phyloP scores from a whole-genome alignment of 495 filamentous ascomycete genomes.

The Talaromyces wortmannii region DNA sequence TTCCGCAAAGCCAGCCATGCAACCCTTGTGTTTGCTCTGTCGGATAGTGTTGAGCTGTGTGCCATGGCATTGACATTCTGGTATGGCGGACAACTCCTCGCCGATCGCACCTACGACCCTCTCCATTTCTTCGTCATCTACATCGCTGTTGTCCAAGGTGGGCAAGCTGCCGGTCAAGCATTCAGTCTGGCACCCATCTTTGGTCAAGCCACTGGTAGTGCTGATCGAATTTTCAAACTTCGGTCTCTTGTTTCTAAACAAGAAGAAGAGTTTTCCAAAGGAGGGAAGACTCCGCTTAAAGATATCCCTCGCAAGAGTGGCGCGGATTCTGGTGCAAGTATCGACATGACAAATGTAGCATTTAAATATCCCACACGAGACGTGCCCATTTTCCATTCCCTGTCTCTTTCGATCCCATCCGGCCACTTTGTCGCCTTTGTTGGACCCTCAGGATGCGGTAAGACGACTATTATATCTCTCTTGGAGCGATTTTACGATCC shows the following conservation, averaged over 20 bases:
- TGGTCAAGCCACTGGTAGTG: slow-evolving; percentile 50
- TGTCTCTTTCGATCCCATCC: slow-evolving; percentile 41
- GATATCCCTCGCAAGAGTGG: background rate
- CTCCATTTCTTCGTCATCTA: slow-evolving; percentile 52
- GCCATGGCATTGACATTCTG: slow-evolving; percentile 53
- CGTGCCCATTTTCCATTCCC: slow-evolving; percentile 38
- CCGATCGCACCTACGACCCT: slow-evolving; percentile 39
- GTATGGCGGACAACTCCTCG: slow-evolving; percentile 52
- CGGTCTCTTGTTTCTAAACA: slow-evolving; percentile 2
- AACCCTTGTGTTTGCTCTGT: slow-evolving; percentile 24
- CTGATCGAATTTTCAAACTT: slow-evolving; percentile 41
- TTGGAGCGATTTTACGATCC: slow-evolving; percentile 60
- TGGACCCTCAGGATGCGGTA: slow-evolving; percentile 66
- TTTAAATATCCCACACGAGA: slow-evolving; percentile 55
- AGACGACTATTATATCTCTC: slow-evolving; percentile 59
- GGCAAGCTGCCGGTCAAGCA: slow-evolving; percentile 46
- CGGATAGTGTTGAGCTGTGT: slow-evolving; percentile 38
- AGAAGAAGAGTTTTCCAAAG: background rate
- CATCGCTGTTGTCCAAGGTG: slow-evolving; percentile 51
- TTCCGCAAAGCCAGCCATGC: slow-evolving; percentile 44
- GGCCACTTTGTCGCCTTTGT: slow-evolving; percentile 66
- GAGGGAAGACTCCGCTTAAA: background rate
- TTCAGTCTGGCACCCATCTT: slow-evolving; percentile 43
- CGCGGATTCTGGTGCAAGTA: background rate
- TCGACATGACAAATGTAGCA: slow-evolving; percentile 42